These are phyloP conservation scores for Plasmodium chabaudi DNA, from an alignment of 169 alveolate species.

Conservation along the genomic window DNA sequence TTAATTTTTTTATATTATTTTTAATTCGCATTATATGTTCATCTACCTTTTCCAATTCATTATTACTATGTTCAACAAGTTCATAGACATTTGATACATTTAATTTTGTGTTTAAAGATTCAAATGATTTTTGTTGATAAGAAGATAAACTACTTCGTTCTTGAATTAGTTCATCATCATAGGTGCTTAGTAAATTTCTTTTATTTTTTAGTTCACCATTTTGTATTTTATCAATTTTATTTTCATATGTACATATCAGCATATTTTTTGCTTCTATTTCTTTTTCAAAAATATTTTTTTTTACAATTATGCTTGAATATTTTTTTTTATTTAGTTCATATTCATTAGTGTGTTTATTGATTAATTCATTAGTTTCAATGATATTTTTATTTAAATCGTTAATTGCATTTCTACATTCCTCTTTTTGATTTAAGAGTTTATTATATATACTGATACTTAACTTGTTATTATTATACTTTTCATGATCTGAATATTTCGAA, in stretches of 20 bases:
- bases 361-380: conserved; percentile 29
- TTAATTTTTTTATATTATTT: conserved; percentile 52
- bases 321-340: conserved; percentile 49
- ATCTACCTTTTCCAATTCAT: conserved; percentile 32
- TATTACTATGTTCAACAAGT: conserved; percentile 13
- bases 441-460: conserved; percentile 41
- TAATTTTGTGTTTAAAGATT: conserved; percentile 25
- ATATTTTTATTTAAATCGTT: conserved; percentile 25
- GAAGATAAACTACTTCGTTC: conserved; percentile 44
- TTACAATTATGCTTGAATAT: conserved; percentile 16
- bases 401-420: conserved; percentile 24
- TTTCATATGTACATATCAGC: conserved; percentile 22
- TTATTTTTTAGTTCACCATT: conserved; percentile 36
- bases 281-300: conserved; percentile 37
- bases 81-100: conserved; percentile 32
- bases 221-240: conserved; percentile 24
- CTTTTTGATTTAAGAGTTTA: conserved; percentile 28
- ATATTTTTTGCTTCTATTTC: conserved; percentile 33
- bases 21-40: conserved; percentile 48
- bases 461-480: conserved; percentile 15
- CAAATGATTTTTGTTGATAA: conserved; percentile 33
- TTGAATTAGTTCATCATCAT: conserved; percentile 32
- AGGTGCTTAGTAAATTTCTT: not conserved
- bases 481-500: conserved; percentile 14
- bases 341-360: conserved; percentile 23